Evolutionary conservation across 129 eudicot species (phyloP), one percentile per base, ranked within the genome.

Genomic region (Oenanthe sinensis): DNA sequence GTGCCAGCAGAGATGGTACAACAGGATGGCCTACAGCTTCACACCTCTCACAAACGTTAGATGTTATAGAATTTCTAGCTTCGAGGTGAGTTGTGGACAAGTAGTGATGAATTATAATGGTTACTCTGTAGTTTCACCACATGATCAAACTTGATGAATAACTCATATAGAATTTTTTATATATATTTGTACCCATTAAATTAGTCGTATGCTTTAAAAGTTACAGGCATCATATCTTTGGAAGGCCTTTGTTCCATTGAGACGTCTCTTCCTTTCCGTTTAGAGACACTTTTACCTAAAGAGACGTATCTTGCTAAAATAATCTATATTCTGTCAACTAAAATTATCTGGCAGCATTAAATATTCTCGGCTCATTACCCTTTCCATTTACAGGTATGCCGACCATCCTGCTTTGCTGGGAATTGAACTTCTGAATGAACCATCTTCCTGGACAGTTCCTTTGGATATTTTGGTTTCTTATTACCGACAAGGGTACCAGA

Each of bases 1-100:
- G 97, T 84, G 88, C 93, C 70, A 89, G 89, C 75, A 79, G 93
- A 83, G 97, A 91, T 75, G 91, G 93, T 39, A 80, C 90, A 55
- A 80, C 86, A 5, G 90, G 85, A 42, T 91, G 93, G 97, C 89
- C 90, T 26, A 86, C 85, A 44, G 76, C 91, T 13, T 36, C 76
- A 52, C 28, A 87, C 74, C 77, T 91, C 58, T 81, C 88, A 11
- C 84, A 87, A 63, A 89, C 93, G 16, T 68, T 91, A 47, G 52
- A 82, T 58, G 97, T 84, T 15, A 87, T 91, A 39, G 88, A 89
- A 65, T 89, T 91, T 78, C 84, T 91, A 50, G 97, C 88, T 75
- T 80, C 89, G 50, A 87, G 97, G 97, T 91, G 81, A 14, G 16
- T 11, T 67, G 42, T 28, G 24, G 45, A 33, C 75, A 79, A 42